Evolutionary conservation across 2,329 filamentous ascomycete species (phyloP), one percentile per base, ranked within the genome.

Genomic region (Paracoccidioides brasiliensis): DNA sequence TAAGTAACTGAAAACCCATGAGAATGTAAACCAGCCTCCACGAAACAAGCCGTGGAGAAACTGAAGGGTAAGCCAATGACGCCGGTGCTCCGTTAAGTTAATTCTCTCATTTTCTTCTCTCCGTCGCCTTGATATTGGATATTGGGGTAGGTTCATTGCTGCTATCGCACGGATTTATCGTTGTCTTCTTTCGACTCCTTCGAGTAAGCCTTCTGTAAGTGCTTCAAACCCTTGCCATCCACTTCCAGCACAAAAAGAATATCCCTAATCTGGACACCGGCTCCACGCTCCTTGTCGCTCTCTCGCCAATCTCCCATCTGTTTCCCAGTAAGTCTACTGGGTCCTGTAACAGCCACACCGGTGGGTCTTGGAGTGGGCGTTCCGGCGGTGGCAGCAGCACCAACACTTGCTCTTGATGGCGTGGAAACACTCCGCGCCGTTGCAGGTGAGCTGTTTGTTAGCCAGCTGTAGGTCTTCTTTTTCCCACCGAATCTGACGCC

Each of bases 251-350:
- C 86, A 22, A 81, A 77, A 14, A 95, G 76, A 74, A 90, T 83
- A 69, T 96, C 91, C 55, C 91, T 80, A 53, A 95, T 75, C 72
- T 96, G 90, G 50, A 96, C 88, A 32, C 84, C 84, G 61, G 78
- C 80, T 37, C 88, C 89, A 66, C 85, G 86, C 28, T 85, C 82
- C 54, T 81, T 82, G 63, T 89, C 59, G 42, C 56, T 85, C 69
- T 96, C 90, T 57, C 88, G 80, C 79, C 84, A 88, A 14, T 79
- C 78, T n/a, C 88, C 88, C 41, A 88, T 73, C 54, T 82, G 80
- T 54, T 82, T 81, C 30, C 80, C 78, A 28, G 10, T 55, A 14
- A 52, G 64, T 59, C 56, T 69, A 67, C 53, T 61, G 64, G 50
- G 55, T 52, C 49, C 63, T 66, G 43, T 62, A 61, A 56, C 58